Conservation (phyloP, 768 basidiomycete genomes). For the Mycena sanguinolenta region DNA sequence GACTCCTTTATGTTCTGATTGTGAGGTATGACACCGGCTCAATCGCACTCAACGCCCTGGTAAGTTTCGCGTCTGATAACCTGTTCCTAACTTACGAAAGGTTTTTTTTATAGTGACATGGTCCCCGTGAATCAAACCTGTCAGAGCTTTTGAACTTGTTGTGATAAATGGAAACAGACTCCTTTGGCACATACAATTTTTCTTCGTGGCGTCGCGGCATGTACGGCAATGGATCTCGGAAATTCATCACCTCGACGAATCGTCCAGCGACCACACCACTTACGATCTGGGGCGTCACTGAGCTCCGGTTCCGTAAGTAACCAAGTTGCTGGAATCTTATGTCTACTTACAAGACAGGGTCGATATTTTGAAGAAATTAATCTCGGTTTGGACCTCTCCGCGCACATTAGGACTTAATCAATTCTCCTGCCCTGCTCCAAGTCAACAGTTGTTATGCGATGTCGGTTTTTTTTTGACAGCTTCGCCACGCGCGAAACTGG, state of each 20-base stretch:
- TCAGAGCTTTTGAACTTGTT: constrained; percentile 5
- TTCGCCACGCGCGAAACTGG: constrained; percentile 16
- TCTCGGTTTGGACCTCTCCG: constrained; percentile 23
- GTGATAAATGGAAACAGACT: constrained; percentile 19
- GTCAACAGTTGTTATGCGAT: constrained; percentile 27
- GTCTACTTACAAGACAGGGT: constrained; percentile 7
- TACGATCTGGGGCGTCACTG: neutral
- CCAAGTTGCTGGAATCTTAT: neutral
- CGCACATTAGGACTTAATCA: constrained; percentile 24
- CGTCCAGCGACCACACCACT: constrained; percentile 1
- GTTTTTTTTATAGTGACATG: constrained; percentile 10
- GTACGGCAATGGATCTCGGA: neutral
- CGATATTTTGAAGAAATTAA: constrained; percentile 21
- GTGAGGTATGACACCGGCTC: constrained; percentile 12
- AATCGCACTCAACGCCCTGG: constrained; percentile 8
- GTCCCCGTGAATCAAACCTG: constrained; percentile 18
- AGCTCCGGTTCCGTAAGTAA: constrained; percentile 24
- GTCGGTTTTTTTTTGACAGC: constrained; percentile 31
- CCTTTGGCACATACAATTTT: neutral
- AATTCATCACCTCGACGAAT: constrained; percentile 10
- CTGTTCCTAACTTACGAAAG: constrained; percentile 31
- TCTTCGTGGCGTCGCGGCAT: constrained; percentile 2
- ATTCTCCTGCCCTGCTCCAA: constrained; percentile 14
- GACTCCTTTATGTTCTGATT: constrained; percentile 25
- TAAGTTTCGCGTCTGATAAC: constrained; percentile 27